Evolutionary conservation across 192 early-diverging fungal species (phyloP), one percentile per base, ranked within the genome.

Genomic region (Coemansia sp.): DNA sequence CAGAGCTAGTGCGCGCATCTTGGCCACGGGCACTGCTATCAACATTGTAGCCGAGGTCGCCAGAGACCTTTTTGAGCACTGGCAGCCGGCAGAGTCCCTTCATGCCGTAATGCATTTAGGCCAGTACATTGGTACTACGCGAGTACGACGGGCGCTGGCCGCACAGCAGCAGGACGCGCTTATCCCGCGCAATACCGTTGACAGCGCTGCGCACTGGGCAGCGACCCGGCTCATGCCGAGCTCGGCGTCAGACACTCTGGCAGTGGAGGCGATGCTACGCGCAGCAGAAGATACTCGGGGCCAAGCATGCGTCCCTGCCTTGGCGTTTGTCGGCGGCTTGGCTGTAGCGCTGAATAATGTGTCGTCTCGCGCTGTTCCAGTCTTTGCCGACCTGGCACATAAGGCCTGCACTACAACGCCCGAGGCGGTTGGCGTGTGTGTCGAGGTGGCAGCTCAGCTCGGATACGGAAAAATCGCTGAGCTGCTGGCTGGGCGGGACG

Each of bases 21-120:
- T 81, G 19, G 39, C 74, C 4, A 64, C 50, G 1, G 53, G 70
- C 67, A n/a, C 59, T 3, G 50, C 68, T 19, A 39, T 55, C 12
- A 67, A 67, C 38, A 45, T 81, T 2, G 64, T 73, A 0, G 64
- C 78, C 8, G 78, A 81, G 27, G 68, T 72, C 13, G 44, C 71
- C 8, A 60, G 61, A 13, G 78, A 81, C 61, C 17, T 61, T 7
- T 51, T 76, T 1, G 45, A 34, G 4, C 60, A 65, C 17, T 68
- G 65, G 42, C 24, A 13, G 24, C 20, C 50, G 2, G 22, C 19
- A 5, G 34, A n/a, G 2, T 24, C 36, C 11, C 46, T 40, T 11
- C 48, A 5, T 12, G 27, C 34, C 12, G 15, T 76, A 17, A 0
- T 70, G 41, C 68, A 51, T 15, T 62, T 76, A 41, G 74, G 69